These are phyloP conservation scores for Cladophialophora psammophila DNA, from an alignment of 2,329 filamentous ascomycete genomes.

Conservation along the genomic window DNA sequence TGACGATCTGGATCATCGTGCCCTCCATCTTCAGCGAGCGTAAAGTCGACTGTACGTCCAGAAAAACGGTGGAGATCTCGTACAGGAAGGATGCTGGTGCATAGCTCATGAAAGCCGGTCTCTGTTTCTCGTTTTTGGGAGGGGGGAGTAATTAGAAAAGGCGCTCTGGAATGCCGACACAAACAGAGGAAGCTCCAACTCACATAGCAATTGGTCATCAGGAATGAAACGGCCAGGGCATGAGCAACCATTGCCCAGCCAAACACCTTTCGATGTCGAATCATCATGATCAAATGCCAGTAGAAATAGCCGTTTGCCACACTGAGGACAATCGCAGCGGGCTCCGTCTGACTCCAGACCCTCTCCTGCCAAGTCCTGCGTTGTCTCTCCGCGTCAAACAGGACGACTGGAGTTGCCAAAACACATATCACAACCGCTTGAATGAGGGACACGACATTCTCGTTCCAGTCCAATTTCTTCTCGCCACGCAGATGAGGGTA, in stretches of 20 bases:
- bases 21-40: slow-evolving; percentile 7
- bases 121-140: not conserved
- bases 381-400: slow-evolving; percentile 4
- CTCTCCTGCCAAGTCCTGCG: slow-evolving; percentile 16
- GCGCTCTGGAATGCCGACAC: no score
- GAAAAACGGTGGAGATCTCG: slow-evolving; percentile 15
- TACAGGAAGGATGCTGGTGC: slow-evolving; percentile 11
- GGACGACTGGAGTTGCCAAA: not conserved
- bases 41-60: slow-evolving; percentile 7
- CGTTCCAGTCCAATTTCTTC: slow-evolving; percentile 9
- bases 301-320: slow-evolving; percentile 11
- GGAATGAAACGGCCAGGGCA: slow-evolving; percentile 10
- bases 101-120: slow-evolving; percentile 12
- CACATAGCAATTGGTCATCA: slow-evolving; percentile 10
- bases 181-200: not conserved
- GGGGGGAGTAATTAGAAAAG: no score
- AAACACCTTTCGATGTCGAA: slow-evolving; percentile 3
- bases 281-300: slow-evolving; percentile 17
- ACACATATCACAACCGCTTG: slow-evolving; percentile 10
- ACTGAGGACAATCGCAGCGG: not conserved
- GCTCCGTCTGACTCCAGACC: slow-evolving; percentile 9
- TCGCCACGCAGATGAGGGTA: slow-evolving; percentile 1
- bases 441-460: slow-evolving; percentile 7
- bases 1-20: slow-evolving; percentile 11
- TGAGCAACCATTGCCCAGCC: slow-evolving; percentile 16